These are phyloP conservation scores for Mycena amicta DNA, from an alignment of 768 basidiomycete genomes.

Conservation along the genomic window DNA sequence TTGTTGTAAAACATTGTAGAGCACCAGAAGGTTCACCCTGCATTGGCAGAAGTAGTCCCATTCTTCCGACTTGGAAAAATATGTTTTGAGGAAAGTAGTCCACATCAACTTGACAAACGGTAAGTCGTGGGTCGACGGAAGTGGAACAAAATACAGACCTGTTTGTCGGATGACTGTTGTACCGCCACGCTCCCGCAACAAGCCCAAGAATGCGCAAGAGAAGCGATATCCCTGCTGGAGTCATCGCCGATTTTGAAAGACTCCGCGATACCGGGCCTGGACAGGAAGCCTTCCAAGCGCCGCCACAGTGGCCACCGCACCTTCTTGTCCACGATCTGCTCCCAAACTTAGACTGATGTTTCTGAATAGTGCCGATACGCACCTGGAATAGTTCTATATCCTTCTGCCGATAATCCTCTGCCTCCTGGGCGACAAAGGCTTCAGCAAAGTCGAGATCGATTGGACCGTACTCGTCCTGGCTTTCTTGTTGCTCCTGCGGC, in stretches of 20 bases:
- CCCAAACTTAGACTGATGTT: not conserved
- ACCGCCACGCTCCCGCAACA: conserved; percentile 67
- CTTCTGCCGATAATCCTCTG: conserved; percentile 48
- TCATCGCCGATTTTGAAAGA: conserved; percentile 35
- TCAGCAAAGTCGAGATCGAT: conserved; percentile 57
- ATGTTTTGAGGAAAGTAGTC: conserved; percentile 56
- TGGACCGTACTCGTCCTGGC: conserved; percentile 73
- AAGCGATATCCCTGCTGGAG: conserved; percentile 43
- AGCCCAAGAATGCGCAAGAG: conserved; percentile 74
- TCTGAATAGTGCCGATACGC: conserved; percentile 13
- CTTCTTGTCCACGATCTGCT: conserved; percentile 52
- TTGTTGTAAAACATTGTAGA: conserved; percentile 54
- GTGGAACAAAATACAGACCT: too few species aligned
- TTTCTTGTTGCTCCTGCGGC: conserved; percentile 52
- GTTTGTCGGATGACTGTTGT: conserved; percentile 24
- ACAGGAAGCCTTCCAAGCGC: conserved; percentile 15
- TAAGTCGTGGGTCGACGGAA: too few species aligned
- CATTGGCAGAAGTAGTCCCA: conserved; percentile 51
- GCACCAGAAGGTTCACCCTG: conserved; percentile 65
- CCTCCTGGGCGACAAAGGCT: conserved; percentile 22
- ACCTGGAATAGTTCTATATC: conserved; percentile 54
- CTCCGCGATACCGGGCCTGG: not conserved
- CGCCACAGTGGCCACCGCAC: conserved; percentile 59
- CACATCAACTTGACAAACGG: conserved; percentile 53
- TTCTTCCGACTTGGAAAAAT: conserved; percentile 36